A percentile compares a stretch with the other conserved stretches of the same genome.
These are phyloP conservation scores for Cicer pinnatifidum DNA, from an alignment of 306 rosid species.

Conservation along the genomic window DNA sequence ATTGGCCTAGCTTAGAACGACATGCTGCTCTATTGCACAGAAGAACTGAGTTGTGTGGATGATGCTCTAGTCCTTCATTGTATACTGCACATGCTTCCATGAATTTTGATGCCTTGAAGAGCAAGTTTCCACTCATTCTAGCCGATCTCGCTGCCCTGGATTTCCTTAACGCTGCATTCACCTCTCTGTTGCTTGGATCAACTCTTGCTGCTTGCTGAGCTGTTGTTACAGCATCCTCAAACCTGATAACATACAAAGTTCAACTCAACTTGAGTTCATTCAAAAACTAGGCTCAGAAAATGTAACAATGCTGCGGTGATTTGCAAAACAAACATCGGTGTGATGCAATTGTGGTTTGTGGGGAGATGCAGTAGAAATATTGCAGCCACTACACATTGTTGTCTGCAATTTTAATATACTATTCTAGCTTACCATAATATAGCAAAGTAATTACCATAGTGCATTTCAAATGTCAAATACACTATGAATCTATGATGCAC, in stretches of 20 bases:
- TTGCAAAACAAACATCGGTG: too few relatives aligned
- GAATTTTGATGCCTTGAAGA: conserved; percentile 76
- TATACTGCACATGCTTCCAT: conserved; percentile 67
- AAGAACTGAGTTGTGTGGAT: conserved; percentile 76
- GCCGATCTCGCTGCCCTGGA: conserved; percentile 66
- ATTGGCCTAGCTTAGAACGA: conserved; percentile 77
- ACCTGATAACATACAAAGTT: conserved; percentile 52
- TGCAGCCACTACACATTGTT: too few relatives aligned
- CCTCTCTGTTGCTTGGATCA: conserved; percentile 67
- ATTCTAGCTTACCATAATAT: background rate
- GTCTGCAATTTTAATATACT: background rate
- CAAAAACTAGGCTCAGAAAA: conserved; percentile 11
- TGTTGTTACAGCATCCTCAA: conserved; percentile 74
- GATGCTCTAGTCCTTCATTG: conserved; percentile 81
- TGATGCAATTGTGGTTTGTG: too few relatives aligned
- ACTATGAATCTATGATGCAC: background rate
- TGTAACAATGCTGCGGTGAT: background rate
- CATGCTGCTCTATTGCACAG: conserved; percentile 94
- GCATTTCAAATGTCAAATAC: too few relatives aligned
- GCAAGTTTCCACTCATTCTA: conserved; percentile 77
- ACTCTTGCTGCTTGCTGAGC: conserved; percentile 69
- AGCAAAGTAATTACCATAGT: background rate
- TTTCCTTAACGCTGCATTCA: conserved; percentile 55
- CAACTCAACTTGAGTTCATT: conserved; percentile 46
- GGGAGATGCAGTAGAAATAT: too few relatives aligned